phyloP scores from a whole-genome alignment of 805 yeast species.

The Ogataea allantospora region DNA sequence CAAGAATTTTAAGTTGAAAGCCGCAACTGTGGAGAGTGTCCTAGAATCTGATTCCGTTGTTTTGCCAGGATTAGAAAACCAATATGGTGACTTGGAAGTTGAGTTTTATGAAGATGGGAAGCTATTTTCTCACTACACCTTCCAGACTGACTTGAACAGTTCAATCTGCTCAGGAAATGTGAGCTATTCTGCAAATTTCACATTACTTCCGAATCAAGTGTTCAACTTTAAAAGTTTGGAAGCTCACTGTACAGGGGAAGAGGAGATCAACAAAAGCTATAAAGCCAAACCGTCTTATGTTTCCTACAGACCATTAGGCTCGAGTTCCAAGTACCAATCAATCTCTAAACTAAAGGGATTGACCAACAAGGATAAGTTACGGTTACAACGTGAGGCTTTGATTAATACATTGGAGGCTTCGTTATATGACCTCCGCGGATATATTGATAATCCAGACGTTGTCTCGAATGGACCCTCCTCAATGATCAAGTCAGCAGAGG shows the following conservation, averaged over 20 bases:
- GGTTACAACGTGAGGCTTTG: conserved; percentile 52
- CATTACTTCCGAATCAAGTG: conserved; percentile 34
- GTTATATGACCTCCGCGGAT: conserved; percentile 67
- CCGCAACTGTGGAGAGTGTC: conserved; percentile 21
- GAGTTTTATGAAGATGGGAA: conserved; percentile 35
- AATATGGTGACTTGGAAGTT: conserved; percentile 33
- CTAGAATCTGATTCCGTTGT: conserved; percentile 33
- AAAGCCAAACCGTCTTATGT: conserved; percentile 34
- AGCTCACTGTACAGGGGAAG: conserved; percentile 28
- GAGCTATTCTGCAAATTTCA: conserved; percentile 28
- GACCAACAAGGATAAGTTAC: conserved; percentile 53
- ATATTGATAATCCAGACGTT: conserved; percentile 55
- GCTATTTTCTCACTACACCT: conserved; percentile 10
- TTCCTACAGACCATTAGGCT: conserved; percentile 48
- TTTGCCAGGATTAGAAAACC: conserved; percentile 34
- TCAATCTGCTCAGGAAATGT: conserved; percentile 40
- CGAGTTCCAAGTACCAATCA: conserved; percentile 45
- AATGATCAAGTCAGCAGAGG: conserved; percentile 37
- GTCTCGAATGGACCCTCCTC: conserved; percentile 39
- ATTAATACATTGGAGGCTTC: conserved; percentile 70
- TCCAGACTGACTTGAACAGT: conserved; percentile 26
- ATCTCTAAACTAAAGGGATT: conserved; percentile 49
- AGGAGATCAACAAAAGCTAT: conserved; percentile 19
- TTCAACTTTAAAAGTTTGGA: conserved; percentile 46
- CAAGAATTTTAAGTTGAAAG: conserved; percentile 44